Base-by-base conservation (phyloP, 2,329 filamentous ascomycete genomes). In the Alternaria triticimaculans region DNA sequence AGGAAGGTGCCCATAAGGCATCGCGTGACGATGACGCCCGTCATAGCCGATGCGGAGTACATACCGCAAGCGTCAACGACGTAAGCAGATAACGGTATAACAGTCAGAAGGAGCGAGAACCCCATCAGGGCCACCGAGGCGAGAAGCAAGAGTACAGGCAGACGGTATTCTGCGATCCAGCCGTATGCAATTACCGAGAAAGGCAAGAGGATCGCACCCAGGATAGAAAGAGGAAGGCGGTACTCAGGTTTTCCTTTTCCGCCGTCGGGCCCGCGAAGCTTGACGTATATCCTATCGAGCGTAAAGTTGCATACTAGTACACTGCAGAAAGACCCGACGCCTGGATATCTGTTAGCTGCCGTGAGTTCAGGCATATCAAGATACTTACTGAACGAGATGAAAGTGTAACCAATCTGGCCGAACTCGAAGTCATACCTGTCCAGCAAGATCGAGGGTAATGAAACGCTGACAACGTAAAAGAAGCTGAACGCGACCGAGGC, bases 1-100 rank as follows among this genome's bases (percentile, higher is more conserved):
- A 89, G 66, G 45, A 89, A 85, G 0, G 87, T 88, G 4, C 87
- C 84, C 76, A 84, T 82, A 0, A 89, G 75, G 62, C 86, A 88
- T 41, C 87, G 80, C 2, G 82, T 82, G 2, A 88, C 85, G 60
- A 89, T 87, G 6, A 88, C 71, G 0, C 84, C 86, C 0, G 87
- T 88, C 79, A 88, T 82, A 2, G 86, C 86, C 11, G 85, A 87
- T 0, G 87, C 87, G 2, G 86, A 84, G 68, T 86, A 88, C 6
- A 86, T 62, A 0, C 86, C 85, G 61, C 84, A 87, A 0, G 86
- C 85, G 63, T 89, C 87, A 3, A 88, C 86, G 0, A 88, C 81
- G 65, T 88, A 89, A 0, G 86, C 82, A 60, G 83, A 84, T 3
- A 88, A 60, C 0, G 87, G 86, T 20, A 89, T 72, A 50, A 84